These are phyloP conservation scores for Fusarium globosum DNA, from an alignment of 2,329 filamentous ascomycete species.

Conservation along the genomic window DNA sequence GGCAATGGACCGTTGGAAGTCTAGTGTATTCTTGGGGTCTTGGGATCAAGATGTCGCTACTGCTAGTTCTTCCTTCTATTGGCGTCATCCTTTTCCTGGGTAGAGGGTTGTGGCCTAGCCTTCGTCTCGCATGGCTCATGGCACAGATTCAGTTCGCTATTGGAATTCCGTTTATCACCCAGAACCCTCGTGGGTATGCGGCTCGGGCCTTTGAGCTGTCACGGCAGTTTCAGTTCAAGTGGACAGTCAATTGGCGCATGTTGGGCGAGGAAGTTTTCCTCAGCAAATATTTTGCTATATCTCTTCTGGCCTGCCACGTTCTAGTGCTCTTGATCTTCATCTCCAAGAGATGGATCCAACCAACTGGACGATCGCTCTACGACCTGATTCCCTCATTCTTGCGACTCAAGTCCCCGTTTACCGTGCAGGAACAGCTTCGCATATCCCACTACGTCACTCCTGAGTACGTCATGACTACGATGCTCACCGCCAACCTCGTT, in stretches of 20 bases:
- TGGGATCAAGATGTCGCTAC: conserved; percentile 93
- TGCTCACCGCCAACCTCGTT: conserved; percentile 80
- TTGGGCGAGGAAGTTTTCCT: conserved; percentile 86
- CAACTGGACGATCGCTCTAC: conserved; percentile 68
- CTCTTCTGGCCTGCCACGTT: conserved; percentile 73
- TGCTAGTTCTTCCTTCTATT: conserved; percentile 85
- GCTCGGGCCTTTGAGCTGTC: conserved; percentile 90
- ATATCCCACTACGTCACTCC: conserved; percentile 72
- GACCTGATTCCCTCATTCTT: conserved; percentile 62
- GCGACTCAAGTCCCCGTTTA: conserved; percentile 58
- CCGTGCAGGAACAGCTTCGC: conserved; percentile 63
- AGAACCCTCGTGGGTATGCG: conserved; percentile 77
- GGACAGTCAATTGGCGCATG: conserved; percentile 99
- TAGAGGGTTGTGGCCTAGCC: conserved; percentile 71
- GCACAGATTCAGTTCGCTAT: conserved; percentile 79
- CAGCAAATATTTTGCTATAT: conserved; percentile 72
- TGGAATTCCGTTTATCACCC: conserved; percentile 74
- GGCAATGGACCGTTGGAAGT: conserved; percentile 78
- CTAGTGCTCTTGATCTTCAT: conserved; percentile 75
- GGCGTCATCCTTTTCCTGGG: conserved; percentile 80
- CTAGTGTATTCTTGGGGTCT: conserved; percentile 81
- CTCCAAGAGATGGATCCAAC: conserved; percentile 76
- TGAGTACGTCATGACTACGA: conserved; percentile 78
- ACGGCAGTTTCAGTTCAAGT: conserved; percentile 92
- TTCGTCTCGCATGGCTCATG: conserved; percentile 78